Conservation (phyloP, 805 yeast species). For the Starmerella apicola region DNA sequence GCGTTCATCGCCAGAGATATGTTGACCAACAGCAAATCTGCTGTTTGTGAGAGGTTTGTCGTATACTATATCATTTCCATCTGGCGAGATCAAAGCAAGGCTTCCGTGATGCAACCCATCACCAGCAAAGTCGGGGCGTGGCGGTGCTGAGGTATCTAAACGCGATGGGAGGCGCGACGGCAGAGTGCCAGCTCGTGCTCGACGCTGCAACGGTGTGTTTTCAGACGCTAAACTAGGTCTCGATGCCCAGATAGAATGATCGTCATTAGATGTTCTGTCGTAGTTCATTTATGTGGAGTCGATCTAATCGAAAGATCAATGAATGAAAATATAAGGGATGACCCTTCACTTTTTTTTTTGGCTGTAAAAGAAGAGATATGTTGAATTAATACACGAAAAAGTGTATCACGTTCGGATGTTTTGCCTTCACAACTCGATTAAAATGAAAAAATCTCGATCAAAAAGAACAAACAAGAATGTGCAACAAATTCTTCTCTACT, state of each 20-base stretch:
- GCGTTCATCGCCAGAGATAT: slow-evolving; percentile 1
- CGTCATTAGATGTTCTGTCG: slow-evolving; percentile 5
- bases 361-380: too few relatives aligned
- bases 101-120: slow-evolving; percentile 23
- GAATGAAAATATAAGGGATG: too few relatives aligned
- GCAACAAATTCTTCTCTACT: too few relatives aligned
- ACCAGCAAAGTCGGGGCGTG: not conserved
- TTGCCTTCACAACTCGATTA: too few relatives aligned
- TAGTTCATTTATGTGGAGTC: not conserved
- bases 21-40: slow-evolving; percentile 22
- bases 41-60: slow-evolving; percentile 21
- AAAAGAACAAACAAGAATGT: too few relatives aligned
- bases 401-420: too few relatives aligned
- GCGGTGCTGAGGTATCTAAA: slow-evolving; percentile 3
- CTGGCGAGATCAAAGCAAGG: slow-evolving; percentile 27
- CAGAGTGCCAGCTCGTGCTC: slow-evolving; percentile 69
- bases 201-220: slow-evolving; percentile 20
- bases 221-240: slow-evolving; percentile 6
- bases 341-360: too few relatives aligned
- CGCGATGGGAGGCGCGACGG: slow-evolving; percentile 43
- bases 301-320: too few relatives aligned
- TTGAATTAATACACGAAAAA: too few relatives aligned
- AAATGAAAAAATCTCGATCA: too few relatives aligned
- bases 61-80: slow-evolving; percentile 15
- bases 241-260: slow-evolving; percentile 13